A percentile compares a stretch with the other conserved stretches of the same genome.
Evolutionary conservation across 208 protist species (phyloP).

Genomic region (Zelonia costaricensis): DNA sequence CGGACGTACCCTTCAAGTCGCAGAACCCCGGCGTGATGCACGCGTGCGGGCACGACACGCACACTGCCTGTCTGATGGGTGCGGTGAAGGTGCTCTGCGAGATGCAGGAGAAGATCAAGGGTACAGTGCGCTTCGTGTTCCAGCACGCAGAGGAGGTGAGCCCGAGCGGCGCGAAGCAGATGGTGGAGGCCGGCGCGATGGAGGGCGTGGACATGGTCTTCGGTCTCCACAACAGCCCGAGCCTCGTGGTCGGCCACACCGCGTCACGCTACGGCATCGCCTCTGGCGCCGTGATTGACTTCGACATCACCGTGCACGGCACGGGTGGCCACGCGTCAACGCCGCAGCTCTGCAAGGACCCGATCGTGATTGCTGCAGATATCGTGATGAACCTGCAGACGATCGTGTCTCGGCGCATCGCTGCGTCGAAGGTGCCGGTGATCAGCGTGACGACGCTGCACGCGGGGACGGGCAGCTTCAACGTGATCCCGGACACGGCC

Average conservation of each 20-base stretch:
- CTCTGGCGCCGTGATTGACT: slow-evolving; percentile 54
- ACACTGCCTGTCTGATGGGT: slow-evolving; percentile 59
- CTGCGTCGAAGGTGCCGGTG: slow-evolving; percentile 43
- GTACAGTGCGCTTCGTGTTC: slow-evolving; percentile 74
- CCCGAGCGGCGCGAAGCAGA: slow-evolving; percentile 48
- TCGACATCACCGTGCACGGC: slow-evolving; percentile 63
- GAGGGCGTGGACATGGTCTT: slow-evolving; percentile 58
- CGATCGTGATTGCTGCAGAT: slow-evolving; percentile 49
- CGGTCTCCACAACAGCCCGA: slow-evolving; percentile 43
- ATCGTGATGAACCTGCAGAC: slow-evolving; percentile 54
- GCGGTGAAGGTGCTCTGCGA: slow-evolving; percentile 55
- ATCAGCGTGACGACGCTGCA: slow-evolving; percentile 55
- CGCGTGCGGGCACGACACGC: slow-evolving; percentile 63
- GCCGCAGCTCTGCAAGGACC: slow-evolving; percentile 57
- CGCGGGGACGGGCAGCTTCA: slow-evolving; percentile 55
- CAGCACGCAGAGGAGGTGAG: slow-evolving; percentile 64
- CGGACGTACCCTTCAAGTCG: slow-evolving; percentile 46
- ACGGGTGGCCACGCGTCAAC: slow-evolving; percentile 55
- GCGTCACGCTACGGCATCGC: slow-evolving; percentile 33
- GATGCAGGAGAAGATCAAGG: slow-evolving; percentile 45
- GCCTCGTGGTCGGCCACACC: slow-evolving; percentile 16
- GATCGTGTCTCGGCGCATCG: slow-evolving; percentile 57
- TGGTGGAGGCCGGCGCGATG: slow-evolving; percentile 48
- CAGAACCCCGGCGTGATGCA: slow-evolving; percentile 54
- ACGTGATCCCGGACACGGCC: slow-evolving; percentile 61